Percentiles rank a stretch among this genome's conserved stretches.
These are phyloP conservation scores for Phytophthora boehmeriae DNA, from an alignment of 352 stramenopile species.

Conservation along the genomic window DNA sequence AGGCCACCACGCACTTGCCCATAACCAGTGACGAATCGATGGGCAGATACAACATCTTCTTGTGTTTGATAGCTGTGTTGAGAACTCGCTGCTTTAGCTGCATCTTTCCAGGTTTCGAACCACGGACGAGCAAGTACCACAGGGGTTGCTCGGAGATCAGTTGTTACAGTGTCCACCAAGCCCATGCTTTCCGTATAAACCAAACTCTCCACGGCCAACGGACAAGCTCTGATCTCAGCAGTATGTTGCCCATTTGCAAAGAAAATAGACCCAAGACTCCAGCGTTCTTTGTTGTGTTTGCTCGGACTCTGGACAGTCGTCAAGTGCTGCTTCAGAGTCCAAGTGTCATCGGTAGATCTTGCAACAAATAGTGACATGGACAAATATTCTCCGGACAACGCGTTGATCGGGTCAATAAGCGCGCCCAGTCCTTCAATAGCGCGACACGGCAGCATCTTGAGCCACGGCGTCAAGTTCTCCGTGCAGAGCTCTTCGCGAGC, in stretches of 20 bases:
- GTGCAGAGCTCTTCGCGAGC: conserved; percentile 86
- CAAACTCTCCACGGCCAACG: conserved; percentile 41
- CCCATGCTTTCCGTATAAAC: conserved; percentile 41
- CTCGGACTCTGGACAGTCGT: conserved; percentile 53
- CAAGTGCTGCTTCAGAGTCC: conserved; percentile 61
- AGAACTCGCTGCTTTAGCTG: conserved; percentile 5
- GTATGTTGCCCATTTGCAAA: conserved; percentile 28
- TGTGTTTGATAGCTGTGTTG: conserved; percentile 18
- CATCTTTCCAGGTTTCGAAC: conserved; percentile 34
- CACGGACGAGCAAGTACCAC: conserved; percentile 18
- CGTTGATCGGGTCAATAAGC: conserved; percentile 76
- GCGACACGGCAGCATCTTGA: conserved; percentile 88
- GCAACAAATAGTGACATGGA: conserved; percentile 61
- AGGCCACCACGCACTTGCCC: conserved; percentile 80
- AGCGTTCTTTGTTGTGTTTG: conserved; percentile 26
- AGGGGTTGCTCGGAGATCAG: conserved; percentile 27
- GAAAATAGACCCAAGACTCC: conserved; percentile 56
- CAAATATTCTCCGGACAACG: conserved; percentile 76
- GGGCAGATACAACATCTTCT: conserved; percentile 50
- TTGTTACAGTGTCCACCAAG: conserved; percentile 8
- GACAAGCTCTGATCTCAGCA: conserved; percentile 38
- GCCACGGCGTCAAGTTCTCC: conserved; percentile 88
- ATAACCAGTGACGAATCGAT: conserved; percentile 81
- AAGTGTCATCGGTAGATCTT: conserved; percentile 25
- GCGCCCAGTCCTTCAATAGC: conserved; percentile 59